A percentile compares a stretch with the other conserved stretches of the same genome.
These are phyloP conservation scores for Xylariaceae sp. DNA, from an alignment of 2,329 filamentous ascomycete genomes.

Conservation along the genomic window DNA sequence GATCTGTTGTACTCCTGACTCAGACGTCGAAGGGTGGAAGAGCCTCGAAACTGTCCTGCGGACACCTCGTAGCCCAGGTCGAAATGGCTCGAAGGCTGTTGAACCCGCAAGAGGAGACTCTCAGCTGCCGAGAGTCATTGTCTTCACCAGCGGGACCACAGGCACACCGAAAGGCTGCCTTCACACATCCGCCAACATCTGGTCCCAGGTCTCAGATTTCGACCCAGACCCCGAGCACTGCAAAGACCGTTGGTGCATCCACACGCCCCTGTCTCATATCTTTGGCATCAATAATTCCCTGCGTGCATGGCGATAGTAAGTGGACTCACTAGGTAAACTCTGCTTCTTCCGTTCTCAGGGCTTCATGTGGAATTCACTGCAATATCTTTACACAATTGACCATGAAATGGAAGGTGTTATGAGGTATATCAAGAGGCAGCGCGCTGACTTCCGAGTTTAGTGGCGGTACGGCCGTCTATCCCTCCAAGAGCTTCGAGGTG, in stretches of 20 bases:
- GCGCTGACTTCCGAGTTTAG: background rate
- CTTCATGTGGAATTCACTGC: too few relatives aligned
- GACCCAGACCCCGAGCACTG: conserved; percentile 1
- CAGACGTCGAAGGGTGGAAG: background rate
- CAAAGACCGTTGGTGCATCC: conserved; percentile 1
- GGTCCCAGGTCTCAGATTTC: conserved; percentile 1
- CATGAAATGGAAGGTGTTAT: too few relatives aligned
- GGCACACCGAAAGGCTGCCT: conserved; percentile 1
- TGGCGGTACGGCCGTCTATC: conserved; percentile 1
- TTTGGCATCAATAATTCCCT: conserved; percentile 1
- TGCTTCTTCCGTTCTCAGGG: too few relatives aligned
- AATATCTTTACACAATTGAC: too few relatives aligned
- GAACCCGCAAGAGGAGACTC: too few relatives aligned
- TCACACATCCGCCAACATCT: conserved; percentile 1
- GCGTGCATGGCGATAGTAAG: conserved; percentile 1
- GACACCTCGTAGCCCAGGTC: background rate
- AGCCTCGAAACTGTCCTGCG: background rate
- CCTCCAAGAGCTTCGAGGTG: conserved; percentile 1
- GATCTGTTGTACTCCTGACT: background rate
- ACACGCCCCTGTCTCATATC: conserved; percentile 1
- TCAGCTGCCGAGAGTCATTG: background rate
- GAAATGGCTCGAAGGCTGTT: too few relatives aligned
- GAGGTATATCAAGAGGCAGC: too few relatives aligned
- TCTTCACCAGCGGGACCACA: conserved; percentile 1
- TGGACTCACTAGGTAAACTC: too few relatives aligned